Base-by-base conservation (phyloP, 768 basidiomycete species). In the Kwoniella bestiolae region DNA sequence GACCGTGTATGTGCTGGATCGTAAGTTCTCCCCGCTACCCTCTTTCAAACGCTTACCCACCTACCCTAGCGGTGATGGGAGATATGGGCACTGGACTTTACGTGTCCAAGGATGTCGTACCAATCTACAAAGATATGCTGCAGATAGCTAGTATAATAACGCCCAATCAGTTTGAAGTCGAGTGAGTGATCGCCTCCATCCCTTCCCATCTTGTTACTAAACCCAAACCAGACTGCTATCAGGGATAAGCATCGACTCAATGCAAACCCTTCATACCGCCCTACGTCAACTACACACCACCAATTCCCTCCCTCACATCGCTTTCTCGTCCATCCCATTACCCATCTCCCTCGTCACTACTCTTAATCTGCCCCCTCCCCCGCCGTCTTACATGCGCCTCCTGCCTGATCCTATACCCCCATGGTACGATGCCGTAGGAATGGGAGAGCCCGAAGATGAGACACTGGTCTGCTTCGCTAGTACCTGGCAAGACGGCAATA, bases 101-200 rank as follows among this genome's bases (percentile, higher is more conserved):
- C 72, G 94, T 97, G 23, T 86, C 93, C 3, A 84, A 89, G 23
- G 88, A 91, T 66, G 92, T 94, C 8, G 84, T 98, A 65, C 92
- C 93, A 1, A 85, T 92, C 41, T 98, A 99, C 83, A 87, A 88
- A 50, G 82, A 85, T 45, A 86, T 94, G 82, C 73, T 84, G 8
- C 21, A 45, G 7, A 84, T 95, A 0, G 90, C 96, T 2, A 91
- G 91, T 0, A 88, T 97, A 52, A 97, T 97, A 69, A 93, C 96
- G 0, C 96, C 96, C 0, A 99, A 99, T 77, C 96, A 94, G 87
- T 99, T 94, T 73, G 96, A 99, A 83, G 91, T 90, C 67, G 95
- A 98, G 93, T 94, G 78, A 80, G 88, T 80, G 45, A 5, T 34
- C 35, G 34, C 28, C 60, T 12, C 21, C 26, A 11, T 11, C 50